These are phyloP conservation scores for Phlebiopsis flavidoalba DNA, from an alignment of 768 basidiomycete genomes.

Conservation along the genomic window DNA sequence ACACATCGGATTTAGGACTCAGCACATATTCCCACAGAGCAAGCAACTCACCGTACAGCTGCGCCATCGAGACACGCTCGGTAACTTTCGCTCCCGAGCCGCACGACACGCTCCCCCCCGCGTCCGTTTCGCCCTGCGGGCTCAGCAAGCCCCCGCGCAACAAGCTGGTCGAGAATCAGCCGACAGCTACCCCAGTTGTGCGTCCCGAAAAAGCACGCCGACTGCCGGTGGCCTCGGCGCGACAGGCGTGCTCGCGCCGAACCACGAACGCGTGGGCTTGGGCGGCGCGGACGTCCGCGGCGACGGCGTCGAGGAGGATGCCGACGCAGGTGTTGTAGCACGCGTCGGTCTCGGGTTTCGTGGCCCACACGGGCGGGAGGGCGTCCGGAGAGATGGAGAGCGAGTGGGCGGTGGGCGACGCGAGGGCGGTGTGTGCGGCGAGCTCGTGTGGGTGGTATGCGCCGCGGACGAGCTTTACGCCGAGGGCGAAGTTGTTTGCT, in stretches of 20 bases:
- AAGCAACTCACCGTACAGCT: conserved; percentile 66
- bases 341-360: conserved; percentile 68
- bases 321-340: conserved; percentile 63
- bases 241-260: neutral
- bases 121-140: conserved; percentile 19
- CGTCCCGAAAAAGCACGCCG: conserved; percentile 79
- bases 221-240: neutral
- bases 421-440: conserved; percentile 33
- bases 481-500: conserved; percentile 64
- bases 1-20: neutral
- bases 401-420: conserved; percentile 19
- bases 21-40: neutral
- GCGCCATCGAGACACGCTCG: conserved; percentile 69
- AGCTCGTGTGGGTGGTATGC: conserved; percentile 84
- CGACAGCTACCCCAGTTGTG: conserved; percentile 75
- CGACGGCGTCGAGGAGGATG: conserved; percentile 51
- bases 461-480: conserved; percentile 90
- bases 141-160: conserved; percentile 48
- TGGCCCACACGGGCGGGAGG: conserved; percentile 61
- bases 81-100: conserved; percentile 49
- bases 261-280: neutral
- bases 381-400: conserved; percentile 53
- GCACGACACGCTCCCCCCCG: conserved; percentile 25
- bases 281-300: conserved; percentile 37
- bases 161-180: conserved; percentile 56